Conservation (phyloP, 768 basidiomycete genomes). For the Boletus edulis region DNA sequence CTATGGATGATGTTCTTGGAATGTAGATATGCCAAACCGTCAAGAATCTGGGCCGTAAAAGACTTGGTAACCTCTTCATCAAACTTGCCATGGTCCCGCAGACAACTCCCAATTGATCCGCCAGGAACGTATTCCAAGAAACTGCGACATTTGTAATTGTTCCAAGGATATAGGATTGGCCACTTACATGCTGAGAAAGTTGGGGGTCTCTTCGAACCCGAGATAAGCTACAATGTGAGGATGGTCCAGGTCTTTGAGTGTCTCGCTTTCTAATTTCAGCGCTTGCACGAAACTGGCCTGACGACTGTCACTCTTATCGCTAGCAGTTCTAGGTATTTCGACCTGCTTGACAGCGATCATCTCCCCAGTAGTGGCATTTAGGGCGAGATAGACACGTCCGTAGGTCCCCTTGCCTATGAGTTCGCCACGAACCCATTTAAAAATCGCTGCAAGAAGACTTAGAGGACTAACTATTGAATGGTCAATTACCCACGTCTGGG, state of each 20-base stretch:
- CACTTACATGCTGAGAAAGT: slow-evolving; percentile 88
- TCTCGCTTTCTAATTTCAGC: slow-evolving; percentile 92
- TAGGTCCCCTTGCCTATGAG: slow-evolving; percentile 97
- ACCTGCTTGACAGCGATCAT: slow-evolving; percentile 99
- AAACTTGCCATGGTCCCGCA: slow-evolving; percentile 91
- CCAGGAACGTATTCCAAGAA: slow-evolving; percentile 99
- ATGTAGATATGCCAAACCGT: slow-evolving; percentile 92
- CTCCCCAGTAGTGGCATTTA: slow-evolving; percentile 95
- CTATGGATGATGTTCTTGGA: slow-evolving; percentile 89
- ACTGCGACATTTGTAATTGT: slow-evolving; percentile 40
- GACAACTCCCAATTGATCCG: slow-evolving; percentile 87
- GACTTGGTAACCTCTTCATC: slow-evolving; percentile 89
- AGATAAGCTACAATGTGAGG: slow-evolving; percentile 97
- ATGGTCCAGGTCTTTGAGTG: slow-evolving; percentile 94
- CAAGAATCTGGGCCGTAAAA: slow-evolving; percentile 89
- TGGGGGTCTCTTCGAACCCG: slow-evolving; percentile 87
- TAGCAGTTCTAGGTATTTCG: slow-evolving; percentile 87
- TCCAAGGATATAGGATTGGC: background rate
- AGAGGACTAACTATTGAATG: slow-evolving; percentile 15
- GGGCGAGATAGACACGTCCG: slow-evolving; percentile 91
- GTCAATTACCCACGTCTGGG: slow-evolving; percentile 58
- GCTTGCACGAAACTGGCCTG: slow-evolving; percentile 87
- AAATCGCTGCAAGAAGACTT: slow-evolving; percentile 56
- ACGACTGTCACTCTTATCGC: slow-evolving; percentile 86
- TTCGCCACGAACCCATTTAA: slow-evolving; percentile 98